Evolutionary conservation across 2,329 filamentous ascomycete genomes (phyloP).

Genomic region (Emmonsia crescens): DNA sequence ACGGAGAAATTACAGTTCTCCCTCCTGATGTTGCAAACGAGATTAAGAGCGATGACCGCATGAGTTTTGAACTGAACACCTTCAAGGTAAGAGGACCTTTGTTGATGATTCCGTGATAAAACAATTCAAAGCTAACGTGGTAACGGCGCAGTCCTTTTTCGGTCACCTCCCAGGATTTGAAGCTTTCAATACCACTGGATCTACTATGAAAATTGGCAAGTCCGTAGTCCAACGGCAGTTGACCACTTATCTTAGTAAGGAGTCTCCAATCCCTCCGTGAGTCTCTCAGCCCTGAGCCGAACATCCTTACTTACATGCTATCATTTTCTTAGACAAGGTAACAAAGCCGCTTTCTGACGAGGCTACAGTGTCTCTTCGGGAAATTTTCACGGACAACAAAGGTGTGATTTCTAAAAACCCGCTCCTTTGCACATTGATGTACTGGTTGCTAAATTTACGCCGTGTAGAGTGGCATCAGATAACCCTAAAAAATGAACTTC

Average conservation of each 20-base stretch:
- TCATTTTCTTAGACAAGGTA: conserved; percentile 15
- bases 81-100: not conserved
- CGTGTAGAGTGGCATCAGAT: conserved; percentile 44
- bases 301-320: not conserved
- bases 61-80: not conserved
- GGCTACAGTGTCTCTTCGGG: conserved; percentile 16
- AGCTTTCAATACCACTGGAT: conserved; percentile 11
- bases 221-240: conserved; percentile 22
- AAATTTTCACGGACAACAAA: conserved; percentile 17
- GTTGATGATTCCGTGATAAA: not conserved
- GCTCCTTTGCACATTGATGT: not conserved
- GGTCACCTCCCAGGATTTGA: conserved; percentile 14
- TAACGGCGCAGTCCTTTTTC: not conserved
- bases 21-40: not conserved
- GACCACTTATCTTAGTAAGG: conserved; percentile 22
- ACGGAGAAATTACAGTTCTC: not conserved
- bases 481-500: conserved; percentile 42
- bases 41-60: not conserved
- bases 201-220: conserved; percentile 6
- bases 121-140: not conserved
- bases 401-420: conserved; percentile 12
- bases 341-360: conserved; percentile 21
- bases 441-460: conserved; percentile 4
- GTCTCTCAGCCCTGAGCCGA: not conserved
- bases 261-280: not conserved